These are phyloP conservation scores for Endotrypanum monterogeii DNA, from an alignment of 208 protist species.

Conservation along the genomic window DNA sequence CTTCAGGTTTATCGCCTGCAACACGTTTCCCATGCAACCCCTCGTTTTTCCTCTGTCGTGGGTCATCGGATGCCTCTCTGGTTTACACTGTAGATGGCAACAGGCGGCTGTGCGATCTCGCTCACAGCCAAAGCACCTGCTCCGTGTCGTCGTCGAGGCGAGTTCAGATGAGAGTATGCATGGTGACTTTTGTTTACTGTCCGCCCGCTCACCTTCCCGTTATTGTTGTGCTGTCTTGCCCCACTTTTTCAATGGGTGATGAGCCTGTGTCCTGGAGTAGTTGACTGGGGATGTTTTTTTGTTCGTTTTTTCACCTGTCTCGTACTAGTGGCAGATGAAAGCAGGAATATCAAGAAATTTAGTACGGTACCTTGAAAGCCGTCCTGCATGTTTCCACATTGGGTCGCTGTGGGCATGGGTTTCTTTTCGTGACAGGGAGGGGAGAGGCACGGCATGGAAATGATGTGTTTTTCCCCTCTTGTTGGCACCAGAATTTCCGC, in stretches of 20 bases:
- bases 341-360: background rate
- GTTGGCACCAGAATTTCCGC: background rate
- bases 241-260: background rate
- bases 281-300: background rate
- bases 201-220: background rate
- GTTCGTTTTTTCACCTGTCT: background rate
- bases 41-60: background rate
- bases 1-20: background rate
- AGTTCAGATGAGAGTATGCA: too few relatives aligned
- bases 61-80: background rate
- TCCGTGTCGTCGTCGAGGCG: background rate
- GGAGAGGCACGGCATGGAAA: background rate
- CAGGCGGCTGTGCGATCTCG: background rate
- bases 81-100: background rate
- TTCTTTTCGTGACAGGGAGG: background rate
- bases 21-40: background rate
- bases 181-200: background rate
- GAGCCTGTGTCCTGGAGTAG: background rate
- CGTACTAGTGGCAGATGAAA: background rate
- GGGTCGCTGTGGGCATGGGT: background rate
- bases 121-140: background rate
- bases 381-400: background rate
- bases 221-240: background rate
- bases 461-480: background rate
- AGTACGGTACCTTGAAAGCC: background rate